Conservation (phyloP, 148 eudicot genomes). For the Nepenthes gracilis region DNA sequence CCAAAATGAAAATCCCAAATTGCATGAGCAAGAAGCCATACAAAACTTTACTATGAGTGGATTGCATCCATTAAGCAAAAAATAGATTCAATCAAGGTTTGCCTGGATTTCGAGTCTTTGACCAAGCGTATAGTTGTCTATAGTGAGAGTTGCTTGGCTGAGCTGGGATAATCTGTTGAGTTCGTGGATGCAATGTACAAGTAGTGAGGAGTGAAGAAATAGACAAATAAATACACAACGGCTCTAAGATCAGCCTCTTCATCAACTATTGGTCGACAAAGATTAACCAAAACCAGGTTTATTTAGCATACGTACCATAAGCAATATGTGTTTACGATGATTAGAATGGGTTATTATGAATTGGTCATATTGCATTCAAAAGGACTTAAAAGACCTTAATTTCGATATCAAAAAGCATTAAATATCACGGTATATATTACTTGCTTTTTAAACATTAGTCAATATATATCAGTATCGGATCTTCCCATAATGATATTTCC, state of each 20-base stretch:
- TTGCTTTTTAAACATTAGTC: too few relatives aligned
- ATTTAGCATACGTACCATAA: constrained; percentile 86
- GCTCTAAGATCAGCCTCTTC: constrained; percentile 98
- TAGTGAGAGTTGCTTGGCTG: background rate
- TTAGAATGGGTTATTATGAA: constrained; percentile 34
- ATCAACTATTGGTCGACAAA: constrained; percentile 77
- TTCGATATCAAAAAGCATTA: constrained; percentile 18
- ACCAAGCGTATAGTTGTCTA: background rate
- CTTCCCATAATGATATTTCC: too few relatives aligned
- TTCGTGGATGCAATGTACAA: constrained; percentile 74
- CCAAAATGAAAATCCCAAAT: too few relatives aligned
- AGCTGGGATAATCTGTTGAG: constrained; percentile 18
- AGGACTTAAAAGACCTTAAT: constrained; percentile 36
- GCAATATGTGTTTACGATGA: constrained; percentile 47
- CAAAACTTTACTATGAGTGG: too few relatives aligned
- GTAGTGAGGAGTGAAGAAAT: constrained; percentile 65
- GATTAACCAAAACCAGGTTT: constrained; percentile 35
- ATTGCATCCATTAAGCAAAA: too few relatives aligned
- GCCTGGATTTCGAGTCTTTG: too few relatives aligned
- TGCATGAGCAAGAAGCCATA: too few relatives aligned
- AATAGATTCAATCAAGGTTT: too few relatives aligned
- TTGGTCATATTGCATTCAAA: constrained; percentile 26
- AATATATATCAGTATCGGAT: too few relatives aligned
- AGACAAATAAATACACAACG: constrained; percentile 54
- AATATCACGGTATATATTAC: too few relatives aligned